Evolutionary conservation across 495 filamentous ascomycete species (phyloP), one percentile per base, ranked within the genome.

Genomic region (Symbiotaphrina buchneri): DNA sequence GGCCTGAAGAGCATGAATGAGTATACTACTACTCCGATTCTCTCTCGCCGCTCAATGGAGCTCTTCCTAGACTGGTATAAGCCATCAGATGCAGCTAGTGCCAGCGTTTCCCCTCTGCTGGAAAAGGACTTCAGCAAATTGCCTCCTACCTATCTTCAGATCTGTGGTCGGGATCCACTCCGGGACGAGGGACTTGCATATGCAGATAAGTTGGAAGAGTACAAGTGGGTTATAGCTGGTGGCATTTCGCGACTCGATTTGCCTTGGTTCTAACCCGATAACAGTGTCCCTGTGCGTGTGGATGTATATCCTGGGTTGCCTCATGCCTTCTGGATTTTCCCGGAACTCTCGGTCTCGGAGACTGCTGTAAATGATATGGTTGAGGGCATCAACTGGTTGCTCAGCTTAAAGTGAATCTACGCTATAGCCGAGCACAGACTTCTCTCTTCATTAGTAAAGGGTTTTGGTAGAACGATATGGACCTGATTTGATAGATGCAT

Each of bases 21-120:
- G n/a, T n/a, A n/a, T n/a, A n/a, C n/a, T n/a, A n/a, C n/a, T n/a
- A n/a, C n/a, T n/a, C n/a, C n/a, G n/a, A n/a, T n/a, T n/a, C n/a
- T n/a, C n/a, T n/a, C n/a, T n/a, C n/a, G n/a, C n/a, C n/a, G n/a
- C n/a, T n/a, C n/a, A n/a, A n/a, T n/a, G n/a, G n/a, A n/a, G n/a
- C n/a, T n/a, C n/a, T 25, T 25, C 22, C 8, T 25, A n/a, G 22
- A 25, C 8, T 25, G 22, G 22, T 25, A 25, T 25, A 25, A 25
- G 13, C 22, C 22, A n/a, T n/a, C n/a, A n/a, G 22, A 25, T 13
- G 8, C 22, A 8, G 22, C 22, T 13, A 8, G 8, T 13, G 8
- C 22, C 8, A 8, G 8, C 22, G 8, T 25, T 25, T 25, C 22
- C 13, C 22, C 22, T 25, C 22, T 25, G 13, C 22, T 25, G 8